Evolutionary conservation across 2,329 filamentous ascomycete species (phyloP), one percentile per base, ranked within the genome.

Genomic region (Cucurbitaria berberidis): DNA sequence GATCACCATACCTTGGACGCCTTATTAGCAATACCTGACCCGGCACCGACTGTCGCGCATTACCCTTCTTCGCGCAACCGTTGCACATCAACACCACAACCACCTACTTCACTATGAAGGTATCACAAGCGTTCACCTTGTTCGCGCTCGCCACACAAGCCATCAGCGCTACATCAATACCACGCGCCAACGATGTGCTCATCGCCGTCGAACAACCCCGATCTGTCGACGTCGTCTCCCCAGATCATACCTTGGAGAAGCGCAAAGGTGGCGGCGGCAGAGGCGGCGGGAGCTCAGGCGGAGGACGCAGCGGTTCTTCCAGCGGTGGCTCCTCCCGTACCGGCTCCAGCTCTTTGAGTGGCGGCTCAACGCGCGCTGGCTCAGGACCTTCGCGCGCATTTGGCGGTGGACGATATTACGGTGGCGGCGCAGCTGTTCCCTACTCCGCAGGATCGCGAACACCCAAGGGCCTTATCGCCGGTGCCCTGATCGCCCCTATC

Each of bases 371-470:
- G 3, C 79, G 74, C 4, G 74, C 78, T 6, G 87, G 88, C 53
- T 83, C 81, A 45, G 87, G 88, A 15, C 75, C 82, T 1, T 64
- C 77, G 15, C 85, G 84, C 3, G 55, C 67, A 0, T 91, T 82
- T 64, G 87, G 85, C 39, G 85, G 86, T 32, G 86, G 87, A 7
- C 64, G 69, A 45, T 89, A 82, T 72, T 92, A 91, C 67, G 82
- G 83, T 32, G 90, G 90, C 43, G 74, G 74, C 21, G 82, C 86
- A 0, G 55, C 77, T 2, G 68, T 70, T 0, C 88, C 90, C 1
- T 93, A 89, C 74, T 55, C 64, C 2, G 60, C 88, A 2, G 88
- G 87, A 6, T n/a, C 34, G 0, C 53, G 51, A 11, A 80, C 80
- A 1, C 81, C 79, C 0, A 72, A 79, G 3, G 80, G 82, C 3